A percentile compares a stretch with the other conserved stretches of the same genome.
Conservation (phyloP, 23 red algal genomes). For the Gracilaria caudata region DNA sequence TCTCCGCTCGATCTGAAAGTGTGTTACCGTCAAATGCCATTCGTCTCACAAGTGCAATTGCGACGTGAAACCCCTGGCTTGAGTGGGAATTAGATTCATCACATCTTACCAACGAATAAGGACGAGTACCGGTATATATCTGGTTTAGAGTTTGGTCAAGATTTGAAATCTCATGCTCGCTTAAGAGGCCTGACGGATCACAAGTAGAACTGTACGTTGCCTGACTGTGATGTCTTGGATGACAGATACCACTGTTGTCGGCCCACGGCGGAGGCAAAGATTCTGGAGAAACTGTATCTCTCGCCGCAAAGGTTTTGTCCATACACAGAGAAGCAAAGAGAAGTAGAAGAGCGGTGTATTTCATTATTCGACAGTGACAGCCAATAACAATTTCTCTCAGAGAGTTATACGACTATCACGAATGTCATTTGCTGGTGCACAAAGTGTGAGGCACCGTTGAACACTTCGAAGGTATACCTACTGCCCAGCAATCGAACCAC, state of each 20-base stretch:
- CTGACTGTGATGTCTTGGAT: not conserved
- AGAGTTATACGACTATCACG: too few species aligned
- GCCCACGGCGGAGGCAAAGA: conserved; percentile 43
- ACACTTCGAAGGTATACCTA: not conserved
- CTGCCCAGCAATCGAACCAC: not conserved
- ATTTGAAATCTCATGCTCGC: conserved; percentile 2
- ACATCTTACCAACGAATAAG: conserved; percentile 40
- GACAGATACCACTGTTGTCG: conserved; percentile 24
- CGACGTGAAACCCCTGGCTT: conserved; percentile 43
- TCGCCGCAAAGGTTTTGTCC: not conserved
- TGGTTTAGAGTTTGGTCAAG: conserved; percentile 28
- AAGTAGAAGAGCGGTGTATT: not conserved
- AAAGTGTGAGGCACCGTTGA: not conserved
- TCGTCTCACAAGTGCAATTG: conserved; percentile 48
- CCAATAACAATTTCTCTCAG: too few species aligned
- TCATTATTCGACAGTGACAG: not conserved
- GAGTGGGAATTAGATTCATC: not conserved
- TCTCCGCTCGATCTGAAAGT: conserved; percentile 32
- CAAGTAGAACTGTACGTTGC: conserved; percentile 13
- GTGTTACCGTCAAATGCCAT: conserved; percentile 38
- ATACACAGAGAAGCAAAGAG: not conserved
- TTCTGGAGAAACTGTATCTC: conserved; percentile 41
- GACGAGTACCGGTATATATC: conserved; percentile 17
- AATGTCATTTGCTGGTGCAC: not conserved
- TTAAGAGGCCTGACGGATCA: conserved; percentile 51